Base-by-base conservation (phyloP, 2,329 filamentous ascomycete genomes). In the Epichloe festucae region DNA sequence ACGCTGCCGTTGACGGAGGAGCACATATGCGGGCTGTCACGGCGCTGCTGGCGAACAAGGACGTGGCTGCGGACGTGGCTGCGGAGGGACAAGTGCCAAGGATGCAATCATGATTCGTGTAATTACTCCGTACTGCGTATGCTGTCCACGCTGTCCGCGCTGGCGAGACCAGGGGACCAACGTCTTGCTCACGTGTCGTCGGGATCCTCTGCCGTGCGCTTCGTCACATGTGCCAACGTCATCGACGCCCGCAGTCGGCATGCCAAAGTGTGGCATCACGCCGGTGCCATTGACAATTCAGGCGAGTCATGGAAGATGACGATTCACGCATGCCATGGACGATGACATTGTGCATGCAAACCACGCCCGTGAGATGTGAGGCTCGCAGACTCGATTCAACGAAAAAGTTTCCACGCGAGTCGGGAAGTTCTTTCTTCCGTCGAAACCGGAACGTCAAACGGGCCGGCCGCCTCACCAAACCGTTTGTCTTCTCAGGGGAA, bases 241-340 rank as follows among this genome's bases (percentile, higher is more conserved):
- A 64, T 71, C 4, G 71, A 74, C 54, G 78, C 76, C 0, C 54
- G 78, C 76, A 0, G 73, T 23, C 67, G 76, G 0, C 66, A 67
- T 11, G 78, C 71, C 10, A 81, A 81, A 63, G 67, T 76, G 1
- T 81, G 77, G 78, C 78, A 81, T 54, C 78, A 81, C 52, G 77
- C 77, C 0, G 78, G 78, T 2, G 78, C 77, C 0, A 79, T 80
- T 23, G 23, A 23, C 21, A 1, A 21, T 21, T 21, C 21, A 21
- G 1, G 21, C 21, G 3, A 4, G 21, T 21, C 21, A 5, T 21
- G 21, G 21, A 21, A 3, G 52, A 68, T 81, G 27, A 27, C 27
- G 8, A 31, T 31, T 10, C 48, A 79, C 76, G 0, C 78, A 81
- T 54, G 68, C 79, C 0, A 66, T 74, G 46, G 78, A 78, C 1